A percentile compares a stretch with the other conserved stretches of the same genome.
These are phyloP conservation scores for Aspergillus cejpii DNA, from an alignment of 2,329 filamentous ascomycete species.

Conservation along the genomic window DNA sequence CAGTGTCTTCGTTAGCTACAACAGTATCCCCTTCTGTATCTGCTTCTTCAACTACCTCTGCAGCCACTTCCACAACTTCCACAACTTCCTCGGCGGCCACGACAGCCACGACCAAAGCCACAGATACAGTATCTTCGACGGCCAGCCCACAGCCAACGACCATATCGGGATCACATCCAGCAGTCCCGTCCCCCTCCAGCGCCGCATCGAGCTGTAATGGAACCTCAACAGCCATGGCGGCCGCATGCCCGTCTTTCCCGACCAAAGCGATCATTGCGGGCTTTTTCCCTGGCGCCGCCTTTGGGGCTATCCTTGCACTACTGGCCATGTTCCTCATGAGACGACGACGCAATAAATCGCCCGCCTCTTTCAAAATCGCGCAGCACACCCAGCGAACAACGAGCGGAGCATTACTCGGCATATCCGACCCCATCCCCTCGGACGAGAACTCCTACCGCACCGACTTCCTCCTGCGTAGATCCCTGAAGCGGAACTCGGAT, in stretches of 20 bases:
- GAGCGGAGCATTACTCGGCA: slow-evolving; percentile 30
- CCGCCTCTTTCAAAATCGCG: slow-evolving; percentile 17
- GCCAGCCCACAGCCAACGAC: not conserved
- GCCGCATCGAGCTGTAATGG: slow-evolving; percentile 2
- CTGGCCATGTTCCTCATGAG: slow-evolving; percentile 41
- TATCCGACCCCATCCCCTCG: slow-evolving; percentile 41
- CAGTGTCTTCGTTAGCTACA: slow-evolving; percentile 15
- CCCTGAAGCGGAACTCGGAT: slow-evolving; percentile 18
- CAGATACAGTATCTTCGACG: not conserved
- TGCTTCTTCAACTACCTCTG: slow-evolving; percentile 14
- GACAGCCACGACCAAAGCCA: not conserved
- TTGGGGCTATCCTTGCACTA: slow-evolving; percentile 49
- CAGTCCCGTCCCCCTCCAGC: slow-evolving; percentile 10
- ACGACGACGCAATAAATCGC: slow-evolving; percentile 18
- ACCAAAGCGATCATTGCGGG: slow-evolving; percentile 39
- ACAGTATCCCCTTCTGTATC: slow-evolving; percentile 19
- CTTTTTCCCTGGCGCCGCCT: slow-evolving; percentile 43
- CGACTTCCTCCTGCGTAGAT: slow-evolving; percentile 38
- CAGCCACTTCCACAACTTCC: slow-evolving; percentile 12
- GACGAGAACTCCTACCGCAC: slow-evolving; percentile 40
- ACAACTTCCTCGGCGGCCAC: slow-evolving; percentile 14
- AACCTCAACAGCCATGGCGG: slow-evolving; percentile 3
- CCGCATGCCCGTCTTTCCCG: slow-evolving; percentile 37
- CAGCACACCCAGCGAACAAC: slow-evolving; percentile 30
- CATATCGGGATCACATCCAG: not conserved